These are phyloP conservation scores for Amborella trichopoda DNA, from an alignment of 164 flowering plant species.

Conservation along the genomic window DNA sequence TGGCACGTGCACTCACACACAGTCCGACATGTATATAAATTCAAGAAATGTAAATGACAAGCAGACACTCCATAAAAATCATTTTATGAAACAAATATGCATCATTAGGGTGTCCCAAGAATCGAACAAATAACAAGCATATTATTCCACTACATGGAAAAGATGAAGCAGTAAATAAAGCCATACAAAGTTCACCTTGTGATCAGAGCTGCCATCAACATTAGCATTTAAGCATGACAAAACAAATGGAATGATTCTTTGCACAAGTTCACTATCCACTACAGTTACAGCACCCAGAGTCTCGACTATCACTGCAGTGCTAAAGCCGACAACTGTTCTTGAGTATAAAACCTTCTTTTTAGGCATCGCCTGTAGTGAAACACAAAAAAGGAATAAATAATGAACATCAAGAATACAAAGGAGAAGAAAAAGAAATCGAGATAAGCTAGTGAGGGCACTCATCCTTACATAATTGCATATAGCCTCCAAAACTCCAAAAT, in stretches of 20 bases:
- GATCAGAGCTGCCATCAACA: slow-evolving; percentile 30
- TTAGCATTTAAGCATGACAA: slow-evolving; percentile 42
- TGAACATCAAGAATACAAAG: background rate
- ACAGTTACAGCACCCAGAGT: slow-evolving; percentile 40
- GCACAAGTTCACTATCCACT: slow-evolving; percentile 41
- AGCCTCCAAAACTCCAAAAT: slow-evolving; percentile 60
- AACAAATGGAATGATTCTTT: slow-evolving; percentile 59
- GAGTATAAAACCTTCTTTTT: slow-evolving; percentile 51
- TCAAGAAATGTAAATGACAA: too few relatives aligned
- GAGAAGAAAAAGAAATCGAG: background rate
- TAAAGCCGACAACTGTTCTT: slow-evolving; percentile 41
- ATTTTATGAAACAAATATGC: too few relatives aligned
- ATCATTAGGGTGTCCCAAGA: too few relatives aligned
- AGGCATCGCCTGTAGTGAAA: slow-evolving; percentile 42
- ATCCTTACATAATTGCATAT: slow-evolving; percentile 71
- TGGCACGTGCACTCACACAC: too few relatives aligned
- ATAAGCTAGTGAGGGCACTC: background rate
- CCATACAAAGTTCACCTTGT: slow-evolving; percentile 39
- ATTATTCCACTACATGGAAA: too few relatives aligned
- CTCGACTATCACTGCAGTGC: slow-evolving; percentile 71
- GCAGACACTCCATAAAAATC: too few relatives aligned
- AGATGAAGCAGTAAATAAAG: too few relatives aligned
- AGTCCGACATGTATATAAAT: too few relatives aligned
- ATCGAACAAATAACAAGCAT: background rate
- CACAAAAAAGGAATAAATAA: background rate